Evolutionary conservation across 257 asterid species (phyloP).

Genomic region (Solanum chilense): DNA sequence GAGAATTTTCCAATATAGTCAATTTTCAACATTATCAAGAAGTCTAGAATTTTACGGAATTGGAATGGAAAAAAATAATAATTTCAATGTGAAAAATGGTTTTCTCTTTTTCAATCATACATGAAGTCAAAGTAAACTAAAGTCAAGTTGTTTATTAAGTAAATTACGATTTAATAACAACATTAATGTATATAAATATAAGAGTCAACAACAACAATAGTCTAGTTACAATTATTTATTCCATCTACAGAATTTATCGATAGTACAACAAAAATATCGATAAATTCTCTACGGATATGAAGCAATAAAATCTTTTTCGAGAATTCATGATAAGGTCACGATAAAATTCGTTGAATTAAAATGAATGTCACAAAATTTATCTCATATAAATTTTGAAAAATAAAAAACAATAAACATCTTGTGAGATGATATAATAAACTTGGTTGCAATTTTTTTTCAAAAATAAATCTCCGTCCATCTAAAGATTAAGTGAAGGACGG

Average conservation of each 20-base stretch:
- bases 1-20: too few relatives aligned
- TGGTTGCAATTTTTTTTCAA: background rate
- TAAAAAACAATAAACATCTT: background rate
- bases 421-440: background rate
- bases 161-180: too few relatives aligned
- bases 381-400: background rate
- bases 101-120: background rate
- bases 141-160: too few relatives aligned
- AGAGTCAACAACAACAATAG: too few relatives aligned
- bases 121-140: too few relatives aligned
- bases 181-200: too few relatives aligned
- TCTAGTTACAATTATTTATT: background rate
- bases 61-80: too few relatives aligned
- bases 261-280: too few relatives aligned
- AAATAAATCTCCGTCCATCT: background rate
- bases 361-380: background rate
- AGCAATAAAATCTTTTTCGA: too few relatives aligned
- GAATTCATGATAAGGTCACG: too few relatives aligned
- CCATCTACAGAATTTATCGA: too few relatives aligned
- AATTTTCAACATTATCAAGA: background rate
- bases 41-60: background rate
- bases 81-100: background rate
- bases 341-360: background rate
- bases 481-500: background rate
- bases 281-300: too few relatives aligned